Evolutionary conservation across 306 rosid genomes (phyloP), one percentile per base, ranked within the genome.

Genomic region (Dalbergia oliveri): DNA sequence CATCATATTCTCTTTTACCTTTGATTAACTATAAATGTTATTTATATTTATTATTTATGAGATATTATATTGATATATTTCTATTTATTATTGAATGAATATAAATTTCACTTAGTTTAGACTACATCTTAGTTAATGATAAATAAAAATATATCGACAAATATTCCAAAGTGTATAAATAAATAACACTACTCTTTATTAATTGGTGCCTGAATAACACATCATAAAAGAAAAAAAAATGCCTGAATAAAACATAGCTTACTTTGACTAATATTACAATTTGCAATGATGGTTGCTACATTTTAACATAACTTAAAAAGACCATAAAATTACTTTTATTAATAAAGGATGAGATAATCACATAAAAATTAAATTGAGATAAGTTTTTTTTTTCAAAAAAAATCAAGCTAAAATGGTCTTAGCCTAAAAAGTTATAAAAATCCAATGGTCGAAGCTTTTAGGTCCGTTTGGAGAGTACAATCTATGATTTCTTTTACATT

Each of bases 371-470:
- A 49, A 49, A 49, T 14, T 11, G 5, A 33, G 14, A 23, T 26
- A 16, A 33, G 7, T 62, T 62, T 62, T 62, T 8, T 14, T 16
- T 56, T 56, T 18, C 14, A 15, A 51, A 51, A 56, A 51, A 56
- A 33, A 61, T 31, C 43, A 33, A 62, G 21, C 21, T 62, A 7
- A 2, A 62, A 7, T 13, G 4, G 14, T 33, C 44, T 34, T 62
- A 62, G 9, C 39, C 44, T 13, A 11, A 62, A 62, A 62, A 13
- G 4, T 1, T 62, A 62, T 12, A 62, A 62, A 21, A 26, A 62
- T 47, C 51, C 11, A 10, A 43, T 9, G 5, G 34, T 35, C 54
- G 59, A 76, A 66, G 13, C 64, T 77, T 62, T 53, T 77, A 39
- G 44, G 31, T 26, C 31, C 31, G 3, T 26, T 26, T 26, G 3